These are phyloP conservation scores for Pythium insidiosum DNA, from an alignment of 352 stramenopile species.

Conservation along the genomic window DNA sequence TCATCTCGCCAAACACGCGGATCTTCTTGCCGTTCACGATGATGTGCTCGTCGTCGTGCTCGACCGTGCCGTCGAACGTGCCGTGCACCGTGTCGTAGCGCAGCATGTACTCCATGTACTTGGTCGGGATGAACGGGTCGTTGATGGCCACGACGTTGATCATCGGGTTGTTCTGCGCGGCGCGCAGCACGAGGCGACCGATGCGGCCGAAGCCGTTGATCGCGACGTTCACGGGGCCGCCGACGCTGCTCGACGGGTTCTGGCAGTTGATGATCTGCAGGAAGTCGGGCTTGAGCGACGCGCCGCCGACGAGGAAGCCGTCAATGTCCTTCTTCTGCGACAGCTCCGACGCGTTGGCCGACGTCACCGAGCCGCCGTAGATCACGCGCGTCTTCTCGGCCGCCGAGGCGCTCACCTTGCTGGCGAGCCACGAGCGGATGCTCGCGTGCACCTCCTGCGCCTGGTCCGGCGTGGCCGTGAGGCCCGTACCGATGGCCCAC, in stretches of 20 bases:
- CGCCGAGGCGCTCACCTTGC: slow-evolving; percentile 89
- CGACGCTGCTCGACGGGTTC: slow-evolving; percentile 38
- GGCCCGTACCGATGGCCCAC: slow-evolving; percentile 97
- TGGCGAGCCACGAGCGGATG: slow-evolving; percentile 91
- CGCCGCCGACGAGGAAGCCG: slow-evolving; percentile 97
- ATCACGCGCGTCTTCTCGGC: slow-evolving; percentile 93
- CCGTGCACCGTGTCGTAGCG: slow-evolving; percentile 92
- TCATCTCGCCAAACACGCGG: slow-evolving; percentile 91
- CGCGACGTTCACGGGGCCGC: slow-evolving; percentile 87
- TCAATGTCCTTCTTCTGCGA: slow-evolving; percentile 96
- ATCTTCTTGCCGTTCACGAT: slow-evolving; percentile 92
- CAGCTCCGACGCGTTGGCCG: slow-evolving; percentile 89
- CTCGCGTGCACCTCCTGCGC: slow-evolving; percentile 95
- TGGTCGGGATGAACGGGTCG: slow-evolving; percentile 92
- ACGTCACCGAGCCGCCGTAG: slow-evolving; percentile 96
- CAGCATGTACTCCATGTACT: slow-evolving; percentile 97
- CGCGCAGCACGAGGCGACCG: slow-evolving; percentile 94
- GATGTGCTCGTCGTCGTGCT: slow-evolving; percentile 83
- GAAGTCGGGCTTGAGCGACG: slow-evolving; percentile 96
- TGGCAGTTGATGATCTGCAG: slow-evolving; percentile 95
- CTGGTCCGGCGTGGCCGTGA: slow-evolving; percentile 97
- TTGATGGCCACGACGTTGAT: slow-evolving; percentile 93
- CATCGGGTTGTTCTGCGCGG: slow-evolving; percentile 79
- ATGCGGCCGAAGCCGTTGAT: slow-evolving; percentile 99
- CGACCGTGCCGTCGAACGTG: slow-evolving; percentile 78